A percentile compares a stretch with the other conserved stretches of the same genome.
These are phyloP conservation scores for Phytophthora quininea DNA, from an alignment of 352 stramenopile genomes.

Conservation along the genomic window DNA sequence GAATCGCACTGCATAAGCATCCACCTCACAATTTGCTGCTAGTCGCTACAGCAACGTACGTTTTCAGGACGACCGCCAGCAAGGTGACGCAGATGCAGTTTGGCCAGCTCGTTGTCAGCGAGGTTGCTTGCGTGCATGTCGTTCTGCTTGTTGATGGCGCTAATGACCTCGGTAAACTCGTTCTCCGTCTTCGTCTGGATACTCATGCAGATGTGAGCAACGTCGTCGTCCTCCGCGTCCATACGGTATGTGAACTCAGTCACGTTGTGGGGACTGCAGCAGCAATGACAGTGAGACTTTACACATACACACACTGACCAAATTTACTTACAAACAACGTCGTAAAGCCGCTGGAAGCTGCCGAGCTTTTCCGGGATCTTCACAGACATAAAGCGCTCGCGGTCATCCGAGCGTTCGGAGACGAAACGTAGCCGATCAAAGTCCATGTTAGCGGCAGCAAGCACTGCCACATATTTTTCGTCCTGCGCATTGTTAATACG, in stretches of 20 bases:
- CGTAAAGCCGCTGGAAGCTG: constrained; percentile 87
- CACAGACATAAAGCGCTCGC: constrained; percentile 95
- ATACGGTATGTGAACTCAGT: constrained; percentile 99
- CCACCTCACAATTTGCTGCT: not conserved
- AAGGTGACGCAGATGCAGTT: constrained; percentile 95
- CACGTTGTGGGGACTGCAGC: constrained; percentile 75
- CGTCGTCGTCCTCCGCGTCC: constrained; percentile 64
- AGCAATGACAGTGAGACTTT: not conserved
- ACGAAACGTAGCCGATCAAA: constrained; percentile 99
- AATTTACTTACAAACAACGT: constrained; percentile 67
- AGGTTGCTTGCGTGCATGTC: constrained; percentile 95
- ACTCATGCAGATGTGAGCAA: constrained; percentile 95
- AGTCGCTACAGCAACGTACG: constrained; percentile 29
- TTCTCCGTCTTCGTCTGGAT: constrained; percentile 91
- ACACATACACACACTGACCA: not conserved
- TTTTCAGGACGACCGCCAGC: constrained; percentile 89
- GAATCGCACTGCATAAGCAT: not conserved
- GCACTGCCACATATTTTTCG: constrained; percentile 94
- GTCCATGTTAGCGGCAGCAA: constrained; percentile 99
- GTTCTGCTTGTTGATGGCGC: constrained; percentile 63
- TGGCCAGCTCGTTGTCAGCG: constrained; percentile 96
- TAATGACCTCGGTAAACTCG: constrained; percentile 69
- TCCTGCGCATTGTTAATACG: constrained; percentile 44
- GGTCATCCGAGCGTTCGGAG: constrained; percentile 86
- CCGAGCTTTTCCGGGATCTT: constrained; percentile 96